Evolutionary conservation across 148 eudicot genomes (phyloP), one percentile per base, ranked within the genome.

Genomic region (Polygonum maritimum): DNA sequence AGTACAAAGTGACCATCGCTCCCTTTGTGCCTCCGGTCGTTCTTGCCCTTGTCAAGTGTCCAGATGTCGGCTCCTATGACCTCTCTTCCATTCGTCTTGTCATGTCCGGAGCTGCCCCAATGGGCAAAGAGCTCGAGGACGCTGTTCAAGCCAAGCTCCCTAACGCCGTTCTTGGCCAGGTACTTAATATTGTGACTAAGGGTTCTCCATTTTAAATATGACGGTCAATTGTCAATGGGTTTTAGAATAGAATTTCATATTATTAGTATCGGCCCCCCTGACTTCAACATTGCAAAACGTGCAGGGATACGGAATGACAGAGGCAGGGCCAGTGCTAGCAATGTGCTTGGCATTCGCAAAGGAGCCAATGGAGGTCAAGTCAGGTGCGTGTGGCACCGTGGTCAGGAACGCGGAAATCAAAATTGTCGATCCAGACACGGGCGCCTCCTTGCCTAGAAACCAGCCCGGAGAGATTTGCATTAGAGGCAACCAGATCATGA

Each of bases 241-340:
- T 26, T 26, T 26, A 26, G 31, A 26, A 26, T 26, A 26, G 31
- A 26, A 0, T 26, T 26, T 26, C 1, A 26, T 26, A 26, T 26
- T 26, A 26, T 26, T 26, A 26, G 31, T 39, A 71, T 22, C 35
- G 7, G 45, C 31, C 73, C 52, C 12, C 16, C 52, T 1, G 16
- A 15, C 52, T 48, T 48, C 1, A 11, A 48, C 52, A 11, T 0
- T 19, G 38, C 6, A 71, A 35, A 0, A 6, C 9, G 41, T 4
- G 48, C 73, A 93, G 98, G 98, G 98, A 0, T 93, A 93, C 73
- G 98, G 98, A 33, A 93, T 93, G 98, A 93, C 98, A 0, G 98
- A 93, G 76, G 98, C 98, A 3, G 98, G 98, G 21, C 98, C 98
- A 7, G 98, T 93, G 48, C 44, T 93, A 57, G 86, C 94, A 2